Evolutionary conservation across 352 stramenopile species (phyloP), one percentile per base, ranked within the genome.

Genomic region (Pythium phragmiticola): DNA sequence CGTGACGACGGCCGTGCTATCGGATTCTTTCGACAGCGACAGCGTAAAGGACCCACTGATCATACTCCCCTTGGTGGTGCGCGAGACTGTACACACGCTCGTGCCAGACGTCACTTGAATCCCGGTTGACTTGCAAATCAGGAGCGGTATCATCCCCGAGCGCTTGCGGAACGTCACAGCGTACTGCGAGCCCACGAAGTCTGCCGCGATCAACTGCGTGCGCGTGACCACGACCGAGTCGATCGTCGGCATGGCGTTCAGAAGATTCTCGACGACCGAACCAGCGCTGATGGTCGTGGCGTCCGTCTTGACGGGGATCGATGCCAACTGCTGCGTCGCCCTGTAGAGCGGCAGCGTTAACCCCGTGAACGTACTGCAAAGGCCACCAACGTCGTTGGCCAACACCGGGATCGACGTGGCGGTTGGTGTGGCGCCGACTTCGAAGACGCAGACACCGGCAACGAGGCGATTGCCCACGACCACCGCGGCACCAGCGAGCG

Each of bases 11-110:
- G 52, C 19, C 4, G 33, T 52, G 0, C 57, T 57, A 30, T 79
- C 72, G 0, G 74, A 81, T 61, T 88, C 67, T 7, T 67, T 78
- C 0, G 80, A 41, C 0, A 94, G 60, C 7, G 70, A 70, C 7
- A 94, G 41, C 21, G 72, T 78, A 53, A 94, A 93, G 0, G 71
- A 80, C 1, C 86, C 86, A n/a, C 53, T 66, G 51, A 92, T 87
- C 72, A 87, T 82, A 43, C 86, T 94, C 0, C 86, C 86, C 16
- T 68, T 75, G 4, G 70, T 74, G 0, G 73, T 76, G 30, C 74
- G 65, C 0, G 61, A 54, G 1, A 87, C 77, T 5, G 58, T 66
- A 37, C 82, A 90, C 5, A 45, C 54, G 3, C 39, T 46, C 0
- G 57, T 60, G n/a, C 62, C 55, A 6, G 63, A 75, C 2, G 74